phyloP scores from a whole-genome alignment of 1,284 basidiomycete species.

The Anthracocystis panici-leucophaei region DNA sequence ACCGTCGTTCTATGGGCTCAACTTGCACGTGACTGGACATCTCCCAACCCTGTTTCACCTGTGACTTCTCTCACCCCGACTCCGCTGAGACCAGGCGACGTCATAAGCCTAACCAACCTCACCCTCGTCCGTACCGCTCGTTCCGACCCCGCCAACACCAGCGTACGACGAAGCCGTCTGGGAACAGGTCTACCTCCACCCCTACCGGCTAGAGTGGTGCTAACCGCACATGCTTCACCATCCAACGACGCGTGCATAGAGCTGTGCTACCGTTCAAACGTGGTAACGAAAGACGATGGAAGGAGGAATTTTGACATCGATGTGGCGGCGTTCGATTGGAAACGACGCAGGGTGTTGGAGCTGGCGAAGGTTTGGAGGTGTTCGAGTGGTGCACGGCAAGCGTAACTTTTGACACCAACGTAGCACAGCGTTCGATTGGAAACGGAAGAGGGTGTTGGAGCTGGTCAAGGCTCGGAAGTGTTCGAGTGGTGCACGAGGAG shows the following conservation, averaged over 20 bases:
- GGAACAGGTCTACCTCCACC: constrained; percentile 16
- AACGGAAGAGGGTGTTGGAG: no score
- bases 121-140: constrained; percentile 10
- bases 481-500: no score
- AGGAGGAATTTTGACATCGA: constrained; percentile 24
- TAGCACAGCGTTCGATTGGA: no score
- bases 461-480: no score
- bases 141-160: neutral
- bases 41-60: neutral
- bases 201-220: neutral
- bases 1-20: constrained; percentile 28
- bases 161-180: constrained; percentile 1
- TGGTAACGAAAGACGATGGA: neutral
- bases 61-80: neutral
- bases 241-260: constrained; percentile 1
- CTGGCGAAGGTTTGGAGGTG: constrained; percentile 3
- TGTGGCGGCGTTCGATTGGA: constrained; percentile 26
- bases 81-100: constrained; percentile 19
- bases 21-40: constrained; percentile 18
- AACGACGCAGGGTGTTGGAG: constrained; percentile 14
- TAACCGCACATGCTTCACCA: constrained; percentile 1
- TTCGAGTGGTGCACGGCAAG: no score
- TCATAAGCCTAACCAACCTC: constrained; percentile 25
- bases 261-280: constrained; percentile 25
- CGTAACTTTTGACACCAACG: no score